These are phyloP conservation scores for Acephala macrosclerotiorum DNA, from an alignment of 2,329 filamentous ascomycete species.

Conservation along the genomic window DNA sequence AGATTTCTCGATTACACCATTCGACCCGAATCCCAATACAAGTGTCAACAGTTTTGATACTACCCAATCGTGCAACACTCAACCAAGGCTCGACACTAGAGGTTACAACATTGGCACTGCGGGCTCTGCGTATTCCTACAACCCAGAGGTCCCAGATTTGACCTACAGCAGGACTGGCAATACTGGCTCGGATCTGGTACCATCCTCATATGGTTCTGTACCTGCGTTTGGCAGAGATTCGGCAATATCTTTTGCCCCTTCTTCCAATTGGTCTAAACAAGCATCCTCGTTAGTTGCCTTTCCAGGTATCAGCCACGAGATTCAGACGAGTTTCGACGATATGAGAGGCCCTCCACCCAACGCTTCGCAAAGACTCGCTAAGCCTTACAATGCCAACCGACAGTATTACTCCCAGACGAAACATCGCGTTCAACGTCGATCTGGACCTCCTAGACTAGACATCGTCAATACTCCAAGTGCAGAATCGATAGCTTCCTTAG, in stretches of 20 bases:
- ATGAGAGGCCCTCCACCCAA: background rate
- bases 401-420: background rate
- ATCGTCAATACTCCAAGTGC: background rate
- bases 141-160: background rate
- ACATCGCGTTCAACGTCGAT: background rate
- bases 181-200: background rate
- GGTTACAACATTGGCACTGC: background rate
- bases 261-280: background rate
- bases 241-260: background rate
- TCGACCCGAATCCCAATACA: background rate
- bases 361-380: background rate
- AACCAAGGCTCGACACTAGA: background rate
- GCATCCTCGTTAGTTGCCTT: background rate
- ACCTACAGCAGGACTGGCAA: constrained; percentile 1
- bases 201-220: background rate
- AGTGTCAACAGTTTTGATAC: background rate
- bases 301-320: background rate
- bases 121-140: background rate
- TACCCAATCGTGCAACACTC: background rate
- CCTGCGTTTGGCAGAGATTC: background rate
- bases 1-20: background rate
- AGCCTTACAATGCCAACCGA: background rate
- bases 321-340: background rate
- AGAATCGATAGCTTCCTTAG: background rate
- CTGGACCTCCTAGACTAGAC: background rate